Conservation (phyloP, 2,329 filamentous ascomycete genomes). For the Thielaviopsis musarum region DNA sequence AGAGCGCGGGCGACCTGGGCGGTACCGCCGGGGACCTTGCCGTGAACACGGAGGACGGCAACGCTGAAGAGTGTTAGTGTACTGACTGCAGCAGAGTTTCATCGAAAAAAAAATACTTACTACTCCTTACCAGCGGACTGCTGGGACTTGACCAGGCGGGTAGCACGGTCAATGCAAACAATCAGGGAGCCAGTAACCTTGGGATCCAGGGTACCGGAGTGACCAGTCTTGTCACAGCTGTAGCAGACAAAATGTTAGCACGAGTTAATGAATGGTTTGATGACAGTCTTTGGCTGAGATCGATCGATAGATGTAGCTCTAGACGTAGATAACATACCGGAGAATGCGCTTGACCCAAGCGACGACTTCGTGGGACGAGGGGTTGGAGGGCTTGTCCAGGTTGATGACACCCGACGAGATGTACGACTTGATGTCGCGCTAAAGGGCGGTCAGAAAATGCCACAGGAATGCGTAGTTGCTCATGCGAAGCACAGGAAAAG, state of each 20-base stretch:
- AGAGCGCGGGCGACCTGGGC: conserved; percentile 84
- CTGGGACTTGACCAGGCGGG: conserved; percentile 94
- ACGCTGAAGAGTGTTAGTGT: conserved; percentile 28
- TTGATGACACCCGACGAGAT: conserved; percentile 97
- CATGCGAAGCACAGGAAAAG: not conserved
- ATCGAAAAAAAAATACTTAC: conserved; percentile 3
- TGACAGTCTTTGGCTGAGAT: not conserved
- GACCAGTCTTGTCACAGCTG: conserved; percentile 73
- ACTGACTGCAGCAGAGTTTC: not conserved
- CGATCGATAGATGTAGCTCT: not conserved
- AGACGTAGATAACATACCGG: conserved; percentile 35
- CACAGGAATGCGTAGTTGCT: not conserved
- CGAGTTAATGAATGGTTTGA: not conserved
- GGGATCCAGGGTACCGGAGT: conserved; percentile 94
- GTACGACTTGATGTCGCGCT: conserved; percentile 88
- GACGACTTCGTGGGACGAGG: conserved; percentile 95
- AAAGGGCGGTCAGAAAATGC: not conserved
- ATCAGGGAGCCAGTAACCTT: conserved; percentile 95
- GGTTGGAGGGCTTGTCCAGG: conserved; percentile 73
- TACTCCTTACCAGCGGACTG: conserved; percentile 99
- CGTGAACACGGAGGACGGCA: conserved; percentile 84
- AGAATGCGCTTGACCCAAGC: conserved; percentile 98
- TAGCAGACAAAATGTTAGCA: conserved; percentile 4
- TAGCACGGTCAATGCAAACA: conserved; percentile 90
- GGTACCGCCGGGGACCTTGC: conserved; percentile 85